Percentiles rank a stretch among this genome's conserved stretches.
Evolutionary conservation across 2,329 filamentous ascomycete genomes (phyloP).

Genomic region (Chrysoporthe puriensis): DNA sequence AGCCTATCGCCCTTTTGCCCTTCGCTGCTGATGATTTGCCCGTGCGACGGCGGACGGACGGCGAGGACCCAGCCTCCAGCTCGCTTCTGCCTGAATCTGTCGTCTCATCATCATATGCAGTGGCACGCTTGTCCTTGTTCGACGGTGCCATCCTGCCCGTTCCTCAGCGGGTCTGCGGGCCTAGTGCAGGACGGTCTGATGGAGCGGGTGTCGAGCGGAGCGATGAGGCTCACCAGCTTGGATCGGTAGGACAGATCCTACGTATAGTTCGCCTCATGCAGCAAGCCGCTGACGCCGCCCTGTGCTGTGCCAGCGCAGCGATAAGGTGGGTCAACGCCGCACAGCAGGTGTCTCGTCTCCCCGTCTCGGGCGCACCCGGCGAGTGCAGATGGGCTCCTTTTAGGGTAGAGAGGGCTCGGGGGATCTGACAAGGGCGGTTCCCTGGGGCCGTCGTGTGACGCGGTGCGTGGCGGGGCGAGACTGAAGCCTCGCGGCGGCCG

Average conservation of each 20-base stretch:
- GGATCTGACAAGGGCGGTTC: too few species aligned
- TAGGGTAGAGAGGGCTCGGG: too few species aligned
- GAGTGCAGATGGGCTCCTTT: not conserved
- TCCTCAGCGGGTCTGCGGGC: not conserved
- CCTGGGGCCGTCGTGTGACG: not conserved
- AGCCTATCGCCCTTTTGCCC: not conserved
- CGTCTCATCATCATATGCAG: slow-evolving; percentile 14
- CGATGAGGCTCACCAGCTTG: not conserved
- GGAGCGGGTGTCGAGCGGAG: not conserved
- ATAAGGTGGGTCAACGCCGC: not conserved
- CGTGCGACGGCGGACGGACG: slow-evolving; percentile 18
- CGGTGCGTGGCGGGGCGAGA: not conserved
- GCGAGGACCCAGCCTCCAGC: slow-evolving; percentile 3
- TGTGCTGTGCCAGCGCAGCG: slow-evolving; percentile 11
- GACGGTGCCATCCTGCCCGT: slow-evolving; percentile 5
- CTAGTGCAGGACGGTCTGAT: not conserved
- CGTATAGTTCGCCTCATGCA: not conserved
- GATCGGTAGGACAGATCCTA: not conserved
- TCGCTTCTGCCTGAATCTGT: slow-evolving; percentile 22
- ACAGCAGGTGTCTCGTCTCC: not conserved
- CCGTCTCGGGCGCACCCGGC: not conserved
- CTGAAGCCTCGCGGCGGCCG: not conserved
- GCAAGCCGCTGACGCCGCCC: too few species aligned
- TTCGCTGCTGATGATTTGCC: slow-evolving; percentile 14
- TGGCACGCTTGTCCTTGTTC: slow-evolving; percentile 15